Conservation (phyloP, 1,284 basidiomycete species). For the Mycena citricolor region DNA sequence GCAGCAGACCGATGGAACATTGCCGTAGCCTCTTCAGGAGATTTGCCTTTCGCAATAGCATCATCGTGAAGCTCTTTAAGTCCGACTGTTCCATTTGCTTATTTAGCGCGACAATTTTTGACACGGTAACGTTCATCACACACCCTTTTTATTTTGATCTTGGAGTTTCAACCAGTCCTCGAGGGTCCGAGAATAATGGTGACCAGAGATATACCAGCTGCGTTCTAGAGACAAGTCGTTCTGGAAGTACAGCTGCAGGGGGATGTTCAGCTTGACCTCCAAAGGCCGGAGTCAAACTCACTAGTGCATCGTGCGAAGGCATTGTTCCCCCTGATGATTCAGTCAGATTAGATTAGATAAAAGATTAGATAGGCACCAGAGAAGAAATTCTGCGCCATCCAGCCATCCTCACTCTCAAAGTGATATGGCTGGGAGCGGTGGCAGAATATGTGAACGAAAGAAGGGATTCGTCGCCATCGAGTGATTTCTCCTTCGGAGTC, state of each 20-base stretch:
- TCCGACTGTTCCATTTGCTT: conserved; percentile 38
- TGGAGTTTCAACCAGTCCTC: conserved; percentile 72
- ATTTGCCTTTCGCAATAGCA: conserved; percentile 46
- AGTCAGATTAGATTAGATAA: neutral
- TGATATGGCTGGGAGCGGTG: conserved; percentile 70
- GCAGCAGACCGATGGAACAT: conserved; percentile 52
- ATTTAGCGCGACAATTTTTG: neutral
- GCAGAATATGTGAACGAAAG: conserved; percentile 81
- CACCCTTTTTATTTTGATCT: conserved; percentile 49
- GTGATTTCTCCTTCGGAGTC: conserved; percentile 22
- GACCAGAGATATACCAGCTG: conserved; percentile 68
- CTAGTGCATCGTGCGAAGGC: conserved; percentile 69
- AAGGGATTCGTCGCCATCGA: conserved; percentile 41
- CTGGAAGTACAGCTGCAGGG: conserved; percentile 64
- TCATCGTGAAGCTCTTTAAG: conserved; percentile 52
- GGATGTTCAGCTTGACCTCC: neutral
- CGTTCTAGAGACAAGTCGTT: conserved; percentile 57
- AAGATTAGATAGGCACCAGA: conserved; percentile 42
- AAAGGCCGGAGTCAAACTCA: conserved; percentile 27
- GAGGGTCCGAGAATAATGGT: conserved; percentile 66
- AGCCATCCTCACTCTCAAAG: conserved; percentile 71
- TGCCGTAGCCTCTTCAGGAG: conserved; percentile 55
- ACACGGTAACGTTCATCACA: neutral
- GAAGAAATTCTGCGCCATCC: conserved; percentile 82
- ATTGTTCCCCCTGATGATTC: conserved; percentile 56